Evolutionary conservation across 169 alveolate genomes (phyloP).

Genomic region (Eimeria sp.): DNA sequence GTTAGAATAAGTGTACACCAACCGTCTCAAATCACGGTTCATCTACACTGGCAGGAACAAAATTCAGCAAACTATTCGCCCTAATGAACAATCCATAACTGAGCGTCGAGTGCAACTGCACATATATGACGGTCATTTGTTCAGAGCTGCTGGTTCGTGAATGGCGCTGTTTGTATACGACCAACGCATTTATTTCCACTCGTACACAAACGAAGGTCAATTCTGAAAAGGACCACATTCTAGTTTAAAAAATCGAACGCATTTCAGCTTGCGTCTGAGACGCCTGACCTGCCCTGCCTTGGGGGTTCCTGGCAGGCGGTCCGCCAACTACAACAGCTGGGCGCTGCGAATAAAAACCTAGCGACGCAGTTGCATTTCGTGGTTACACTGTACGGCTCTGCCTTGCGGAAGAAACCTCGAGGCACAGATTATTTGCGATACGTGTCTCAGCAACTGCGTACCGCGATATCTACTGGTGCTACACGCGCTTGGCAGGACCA

Average conservation of each 20-base stretch:
- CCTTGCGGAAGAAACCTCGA: not conserved
- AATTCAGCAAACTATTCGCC: not conserved
- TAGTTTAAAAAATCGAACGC: not conserved
- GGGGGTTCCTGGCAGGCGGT: not conserved
- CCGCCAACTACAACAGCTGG: not conserved
- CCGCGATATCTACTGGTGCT: not conserved
- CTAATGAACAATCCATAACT: not conserved
- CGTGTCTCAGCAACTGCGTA: not conserved
- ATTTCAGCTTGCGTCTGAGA: not conserved
- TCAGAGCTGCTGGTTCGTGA: not conserved
- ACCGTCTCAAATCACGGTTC: not conserved
- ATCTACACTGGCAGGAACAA: not conserved
- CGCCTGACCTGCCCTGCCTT: not conserved
- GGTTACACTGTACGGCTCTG: not conserved
- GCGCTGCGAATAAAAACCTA: not conserved
- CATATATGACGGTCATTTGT: not conserved
- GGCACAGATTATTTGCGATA: not conserved
- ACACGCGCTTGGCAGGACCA: not conserved
- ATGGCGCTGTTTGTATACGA: not conserved
- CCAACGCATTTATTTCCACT: not conserved
- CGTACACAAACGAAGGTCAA: not conserved
- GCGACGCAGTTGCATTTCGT: constrained; percentile 14
- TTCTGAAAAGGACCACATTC: not conserved
- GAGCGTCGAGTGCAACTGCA: not conserved
- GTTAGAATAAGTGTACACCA: not conserved